phyloP scores from a whole-genome alignment of 306 rosid genomes.

The Cucurbita moschata region DNA sequence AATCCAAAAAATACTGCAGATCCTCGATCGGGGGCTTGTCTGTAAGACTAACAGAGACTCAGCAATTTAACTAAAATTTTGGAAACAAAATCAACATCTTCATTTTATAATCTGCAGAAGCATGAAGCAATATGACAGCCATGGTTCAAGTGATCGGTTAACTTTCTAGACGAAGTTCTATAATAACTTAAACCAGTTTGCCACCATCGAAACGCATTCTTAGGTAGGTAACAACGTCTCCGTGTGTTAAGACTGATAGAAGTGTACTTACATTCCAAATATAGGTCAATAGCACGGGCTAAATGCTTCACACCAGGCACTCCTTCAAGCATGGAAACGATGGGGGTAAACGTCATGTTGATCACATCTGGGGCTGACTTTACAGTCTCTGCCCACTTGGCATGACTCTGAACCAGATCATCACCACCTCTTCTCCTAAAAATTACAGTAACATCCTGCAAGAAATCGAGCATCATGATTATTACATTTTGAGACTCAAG shows the following conservation, averaged over 20 bases:
- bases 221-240: not conserved
- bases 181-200: not conserved
- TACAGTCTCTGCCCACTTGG: constrained; percentile 83
- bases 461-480: constrained; percentile 11
- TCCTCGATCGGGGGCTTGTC: constrained; percentile 96
- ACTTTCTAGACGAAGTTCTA: not conserved
- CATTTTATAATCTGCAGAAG: not conserved
- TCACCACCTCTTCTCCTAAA: constrained; percentile 98
- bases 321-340: constrained; percentile 81
- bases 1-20: constrained; percentile 89
- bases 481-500: not conserved
- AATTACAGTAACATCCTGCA: constrained; percentile 93
- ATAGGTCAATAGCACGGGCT: constrained; percentile 76
- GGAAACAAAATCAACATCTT: not conserved
- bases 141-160: not conserved
- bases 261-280: constrained; percentile 65
- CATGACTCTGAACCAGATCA: constrained; percentile 93
- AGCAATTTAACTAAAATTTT: not conserved
- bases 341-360: constrained; percentile 89
- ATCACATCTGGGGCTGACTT: constrained; percentile 77
- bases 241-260: not conserved
- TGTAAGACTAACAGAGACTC: constrained; percentile 19
- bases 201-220: constrained; percentile 2
- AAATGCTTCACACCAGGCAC: constrained; percentile 71
- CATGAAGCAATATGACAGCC: not conserved